phyloP scores from a whole-genome alignment of 148 eudicot species.

The Drosera capensis region DNA sequence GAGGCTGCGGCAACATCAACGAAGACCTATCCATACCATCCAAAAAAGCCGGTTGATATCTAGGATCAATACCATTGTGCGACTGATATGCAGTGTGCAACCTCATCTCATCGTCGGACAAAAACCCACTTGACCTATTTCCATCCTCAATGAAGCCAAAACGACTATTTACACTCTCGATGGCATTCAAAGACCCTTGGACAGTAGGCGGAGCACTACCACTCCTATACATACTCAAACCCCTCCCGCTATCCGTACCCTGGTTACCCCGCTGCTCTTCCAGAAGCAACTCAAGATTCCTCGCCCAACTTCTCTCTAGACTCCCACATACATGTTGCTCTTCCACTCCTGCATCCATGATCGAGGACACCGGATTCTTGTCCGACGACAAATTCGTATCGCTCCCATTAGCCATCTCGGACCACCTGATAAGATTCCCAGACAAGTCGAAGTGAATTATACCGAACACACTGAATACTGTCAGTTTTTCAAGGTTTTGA shows the following conservation, averaged over 20 bases:
- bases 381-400: slow-evolving; percentile 10
- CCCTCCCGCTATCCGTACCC: slow-evolving; percentile 15
- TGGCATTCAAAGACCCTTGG: slow-evolving; percentile 39
- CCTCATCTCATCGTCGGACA: slow-evolving; percentile 44
- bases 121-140: slow-evolving; percentile 6
- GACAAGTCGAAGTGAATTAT: too few species aligned
- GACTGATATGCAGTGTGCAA: slow-evolving; percentile 46
- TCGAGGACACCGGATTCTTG: slow-evolving; percentile 8
- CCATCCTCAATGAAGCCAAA: slow-evolving; percentile 3
- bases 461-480: too few species aligned
- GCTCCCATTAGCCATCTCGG: slow-evolving; percentile 10
- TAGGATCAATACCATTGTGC: slow-evolving; percentile 38
- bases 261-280: slow-evolving; percentile 12
- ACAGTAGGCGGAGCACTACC: slow-evolving; percentile 65
- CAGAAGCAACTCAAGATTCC: slow-evolving; percentile 30
- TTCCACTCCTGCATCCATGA: slow-evolving; percentile 10
- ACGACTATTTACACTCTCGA: slow-evolving; percentile 21
- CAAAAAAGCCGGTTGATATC: slow-evolving; percentile 36
- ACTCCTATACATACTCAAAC: slow-evolving; percentile 31
- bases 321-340: slow-evolving; percentile 20
- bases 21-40: slow-evolving; percentile 18
- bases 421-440: too few species aligned
- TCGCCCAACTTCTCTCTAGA: slow-evolving; percentile 17
- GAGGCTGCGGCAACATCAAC: slow-evolving; percentile 32
- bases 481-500: too few species aligned